Evolutionary conservation across 495 filamentous ascomycete genomes (phyloP).

Genomic region (Bacidia rubella): DNA sequence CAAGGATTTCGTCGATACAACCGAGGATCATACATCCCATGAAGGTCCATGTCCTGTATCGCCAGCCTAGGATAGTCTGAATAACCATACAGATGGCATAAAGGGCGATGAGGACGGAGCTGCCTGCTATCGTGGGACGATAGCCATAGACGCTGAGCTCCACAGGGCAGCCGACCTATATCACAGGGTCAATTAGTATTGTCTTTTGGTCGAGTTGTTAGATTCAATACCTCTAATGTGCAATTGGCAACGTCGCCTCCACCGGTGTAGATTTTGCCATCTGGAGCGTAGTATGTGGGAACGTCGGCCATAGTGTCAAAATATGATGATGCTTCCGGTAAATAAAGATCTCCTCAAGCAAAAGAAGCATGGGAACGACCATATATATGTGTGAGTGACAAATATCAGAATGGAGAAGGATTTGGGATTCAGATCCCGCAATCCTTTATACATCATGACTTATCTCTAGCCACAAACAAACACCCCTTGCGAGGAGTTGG

Average conservation of each 20-base stretch:
- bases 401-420: no score
- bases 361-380: no score
- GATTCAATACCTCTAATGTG: not conserved
- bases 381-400: no score
- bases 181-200: no score
- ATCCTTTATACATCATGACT: no score
- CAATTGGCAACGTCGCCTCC: not conserved
- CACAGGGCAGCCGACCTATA: not conserved
- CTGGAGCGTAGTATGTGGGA: not conserved
- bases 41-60: constrained; percentile 28
- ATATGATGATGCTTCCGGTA: no score
- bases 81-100: constrained; percentile 19
- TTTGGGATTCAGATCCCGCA: no score
- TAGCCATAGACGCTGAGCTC: constrained; percentile 13
- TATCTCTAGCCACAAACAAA: no score
- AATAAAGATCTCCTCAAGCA: no score
- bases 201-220: no score
- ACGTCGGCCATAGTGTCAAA: no score
- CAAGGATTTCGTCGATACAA: constrained; percentile 31
- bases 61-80: constrained; percentile 20
- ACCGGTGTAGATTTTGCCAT: not conserved
- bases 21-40: constrained; percentile 38
- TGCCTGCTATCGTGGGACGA: constrained; percentile 24
- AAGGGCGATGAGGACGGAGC: constrained; percentile 23
- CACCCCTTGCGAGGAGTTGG: no score